Evolutionary conservation across 257 asterid species (phyloP).

Genomic region (Lantana camara): DNA sequence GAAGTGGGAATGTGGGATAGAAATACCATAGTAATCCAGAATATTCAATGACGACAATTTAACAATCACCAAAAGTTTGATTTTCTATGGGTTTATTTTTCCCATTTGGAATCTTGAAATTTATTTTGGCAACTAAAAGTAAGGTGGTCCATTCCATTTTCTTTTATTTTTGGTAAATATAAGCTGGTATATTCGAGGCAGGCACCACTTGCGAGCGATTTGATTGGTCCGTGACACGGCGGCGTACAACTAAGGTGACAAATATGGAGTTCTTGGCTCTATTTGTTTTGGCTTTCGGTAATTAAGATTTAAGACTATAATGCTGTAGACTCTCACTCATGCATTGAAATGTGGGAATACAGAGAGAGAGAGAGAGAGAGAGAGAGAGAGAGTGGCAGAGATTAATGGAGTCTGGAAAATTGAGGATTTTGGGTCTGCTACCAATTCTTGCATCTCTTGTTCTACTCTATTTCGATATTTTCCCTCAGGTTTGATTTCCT

Average conservation of each 20-base stretch:
- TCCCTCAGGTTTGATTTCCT: conserved; percentile 61
- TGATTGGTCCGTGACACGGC: conserved; percentile 28
- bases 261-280: conserved; percentile 23
- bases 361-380: too few species aligned
- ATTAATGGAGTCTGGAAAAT: conserved; percentile 57
- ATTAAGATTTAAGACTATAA: not conserved
- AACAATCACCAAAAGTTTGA: not conserved
- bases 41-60: too few species aligned
- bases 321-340: not conserved
- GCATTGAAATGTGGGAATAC: conserved; percentile 9
- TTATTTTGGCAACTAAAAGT: too few species aligned
- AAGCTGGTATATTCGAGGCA: conserved; percentile 17
- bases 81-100: too few species aligned
- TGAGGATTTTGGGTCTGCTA: conserved; percentile 56
- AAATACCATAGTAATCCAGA: too few species aligned
- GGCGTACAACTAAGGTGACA: conserved; percentile 4
- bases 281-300: too few species aligned
- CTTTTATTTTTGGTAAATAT: conserved; percentile 2
- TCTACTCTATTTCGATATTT: conserved; percentile 52
- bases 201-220: conserved; percentile 2
- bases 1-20: too few species aligned
- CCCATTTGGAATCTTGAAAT: not conserved
- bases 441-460: conserved; percentile 70
- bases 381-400: conserved; percentile 28
- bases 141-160: too few species aligned